These are phyloP conservation scores for Wickerhamiella vanderwaltii DNA, from an alignment of 805 yeast species.

Conservation along the genomic window DNA sequence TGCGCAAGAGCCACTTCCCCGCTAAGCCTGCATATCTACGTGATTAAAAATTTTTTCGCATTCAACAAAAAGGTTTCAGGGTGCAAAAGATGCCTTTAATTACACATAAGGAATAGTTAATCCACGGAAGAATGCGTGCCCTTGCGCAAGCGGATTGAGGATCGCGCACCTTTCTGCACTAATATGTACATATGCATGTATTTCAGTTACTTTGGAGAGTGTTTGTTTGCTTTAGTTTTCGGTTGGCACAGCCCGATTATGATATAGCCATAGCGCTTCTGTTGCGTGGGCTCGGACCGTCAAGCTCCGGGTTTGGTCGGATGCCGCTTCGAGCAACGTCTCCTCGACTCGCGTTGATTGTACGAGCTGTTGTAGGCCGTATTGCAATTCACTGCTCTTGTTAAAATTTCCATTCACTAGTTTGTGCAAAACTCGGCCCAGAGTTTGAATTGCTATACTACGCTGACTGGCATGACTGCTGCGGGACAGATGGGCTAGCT, in stretches of 20 bases:
- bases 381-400: constrained; percentile 32
- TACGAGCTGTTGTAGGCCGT: constrained; percentile 20
- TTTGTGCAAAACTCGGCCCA: constrained; percentile 79
- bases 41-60: too few species aligned
- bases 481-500: constrained; percentile 64
- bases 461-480: constrained; percentile 78
- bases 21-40: too few species aligned
- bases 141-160: constrained; percentile 9
- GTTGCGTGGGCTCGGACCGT: constrained; percentile 23
- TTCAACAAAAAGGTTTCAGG: too few species aligned
- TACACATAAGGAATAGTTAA: too few species aligned
- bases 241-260: background rate
- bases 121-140: background rate
- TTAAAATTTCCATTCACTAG: constrained; percentile 38
- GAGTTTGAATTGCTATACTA: constrained; percentile 69
- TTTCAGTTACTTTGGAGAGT: too few species aligned
- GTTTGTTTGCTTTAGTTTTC: background rate
- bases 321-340: constrained; percentile 21
- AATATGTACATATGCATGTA: constrained; percentile 8
- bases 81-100: too few species aligned
- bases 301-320: constrained; percentile 20
- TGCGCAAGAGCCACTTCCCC: too few species aligned
- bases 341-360: constrained; percentile 19
- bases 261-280: constrained; percentile 22
- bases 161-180: constrained; percentile 6